A percentile compares a stretch with the other conserved stretches of the same genome.
Evolutionary conservation across 2,329 filamentous ascomycete genomes (phyloP).

Genomic region (Chaetomium sp.): DNA sequence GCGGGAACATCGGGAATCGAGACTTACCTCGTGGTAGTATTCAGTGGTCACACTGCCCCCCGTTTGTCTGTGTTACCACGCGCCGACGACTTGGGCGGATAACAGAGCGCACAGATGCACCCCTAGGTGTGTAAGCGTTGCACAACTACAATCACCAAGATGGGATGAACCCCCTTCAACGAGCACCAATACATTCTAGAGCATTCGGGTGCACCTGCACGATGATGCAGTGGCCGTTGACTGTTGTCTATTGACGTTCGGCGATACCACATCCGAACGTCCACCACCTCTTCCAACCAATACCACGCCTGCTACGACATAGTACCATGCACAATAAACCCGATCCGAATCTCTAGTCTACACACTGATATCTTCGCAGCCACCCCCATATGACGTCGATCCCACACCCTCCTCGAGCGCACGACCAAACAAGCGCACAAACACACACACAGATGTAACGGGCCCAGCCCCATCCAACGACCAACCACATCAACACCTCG

Average conservation of each 20-base stretch:
- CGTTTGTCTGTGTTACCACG: too few relatives aligned
- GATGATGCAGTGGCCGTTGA: not conserved
- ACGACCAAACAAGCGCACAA: not conserved
- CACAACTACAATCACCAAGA: not conserved
- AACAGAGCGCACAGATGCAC: too few relatives aligned
- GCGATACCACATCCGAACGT: not conserved
- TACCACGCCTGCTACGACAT: not conserved
- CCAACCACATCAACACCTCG: too few relatives aligned
- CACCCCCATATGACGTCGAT: conserved; percentile 8
- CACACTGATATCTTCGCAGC: not conserved
- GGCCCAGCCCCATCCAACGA: too few relatives aligned
- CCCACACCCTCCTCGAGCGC: not conserved
- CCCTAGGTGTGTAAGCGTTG: too few relatives aligned
- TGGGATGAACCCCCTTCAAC: not conserved
- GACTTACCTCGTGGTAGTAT: too few relatives aligned
- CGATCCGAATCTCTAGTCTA: not conserved
- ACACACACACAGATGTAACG: too few relatives aligned
- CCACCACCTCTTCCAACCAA: not conserved
- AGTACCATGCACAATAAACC: not conserved
- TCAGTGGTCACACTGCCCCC: too few relatives aligned
- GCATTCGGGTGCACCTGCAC: not conserved
- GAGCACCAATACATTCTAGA: not conserved
- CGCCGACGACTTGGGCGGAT: too few relatives aligned
- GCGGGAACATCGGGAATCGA: too few relatives aligned
- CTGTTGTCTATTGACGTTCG: not conserved